Evolutionary conservation across 2,329 filamentous ascomycete species (phyloP), one percentile per base, ranked within the genome.

Genomic region (Graphiopsis chlorocephala): DNA sequence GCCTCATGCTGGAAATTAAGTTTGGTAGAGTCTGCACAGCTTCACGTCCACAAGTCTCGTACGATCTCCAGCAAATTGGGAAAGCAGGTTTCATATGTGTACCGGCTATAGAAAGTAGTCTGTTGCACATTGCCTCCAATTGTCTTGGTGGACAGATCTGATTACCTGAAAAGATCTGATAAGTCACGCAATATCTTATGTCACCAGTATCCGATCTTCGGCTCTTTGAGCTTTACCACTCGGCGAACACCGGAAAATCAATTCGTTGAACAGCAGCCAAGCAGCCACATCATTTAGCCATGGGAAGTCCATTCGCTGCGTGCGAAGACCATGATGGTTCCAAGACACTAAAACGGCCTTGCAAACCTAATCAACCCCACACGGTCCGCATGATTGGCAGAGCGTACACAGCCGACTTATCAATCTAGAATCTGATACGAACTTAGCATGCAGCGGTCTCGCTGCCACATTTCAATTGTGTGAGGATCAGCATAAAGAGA

Each of bases 341-440:
- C 38, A 45, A 45, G 38, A 45, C 38, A 45, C 38, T 20, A 45
- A 20, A 45, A 45, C 38, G n/a, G 38, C 38, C 38, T 45, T 45
- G n/a, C n/a, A 45, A 45, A 45, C 38, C 38, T 45, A 45, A 45
- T 12, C n/a, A 45, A 45, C 38, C 38, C 38, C 38, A 23, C 38
- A 45, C 38, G n/a, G 38, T 3, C 38, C 38, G 20, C n/a, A 3
- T 45, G 38, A 45, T 45, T 45, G 38, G 38, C 38, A 20, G 38
- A 4, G 6, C n/a, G n/a, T 12, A 45, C 38, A 1, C 38, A 20
- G n/a, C n/a, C 38, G n/a, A 45, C 38, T 52, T 52, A 52, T 52
- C 47, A 52, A 52, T 52, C 47, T 52, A 28, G 47, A 52, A 52
- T 52, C 47, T 26, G 47, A 52, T 52, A 52, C 38, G 26, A 52